Percentiles rank a stretch among this genome's conserved stretches.
phyloP scores from a whole-genome alignment of 2,329 filamentous ascomycete species.

The Hyphodiscus sp. region DNA sequence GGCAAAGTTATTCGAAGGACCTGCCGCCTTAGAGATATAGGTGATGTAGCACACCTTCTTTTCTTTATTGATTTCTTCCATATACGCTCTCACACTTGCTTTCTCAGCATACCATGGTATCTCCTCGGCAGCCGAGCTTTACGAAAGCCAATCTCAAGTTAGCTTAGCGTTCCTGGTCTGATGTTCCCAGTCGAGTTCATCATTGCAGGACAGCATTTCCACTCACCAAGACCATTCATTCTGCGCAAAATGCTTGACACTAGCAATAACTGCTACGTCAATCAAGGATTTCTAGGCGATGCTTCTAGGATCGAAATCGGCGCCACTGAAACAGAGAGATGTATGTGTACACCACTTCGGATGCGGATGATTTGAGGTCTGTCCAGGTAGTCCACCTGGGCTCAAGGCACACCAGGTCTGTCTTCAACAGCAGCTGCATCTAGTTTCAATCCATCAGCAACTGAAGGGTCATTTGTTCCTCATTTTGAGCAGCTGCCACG shows the following conservation, averaged over 20 bases:
- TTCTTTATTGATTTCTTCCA: conserved; percentile 36
- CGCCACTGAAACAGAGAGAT: conserved; percentile 40
- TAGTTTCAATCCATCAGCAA: conserved; percentile 7
- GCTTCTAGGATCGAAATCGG: conserved; percentile 24
- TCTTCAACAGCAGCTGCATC: conserved; percentile 13
- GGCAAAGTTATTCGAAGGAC: conserved; percentile 19
- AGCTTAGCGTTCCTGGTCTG: neutral
- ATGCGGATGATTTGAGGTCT: conserved; percentile 30
- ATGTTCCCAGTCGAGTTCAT: neutral
- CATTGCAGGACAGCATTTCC: neutral
- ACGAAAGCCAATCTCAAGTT: neutral
- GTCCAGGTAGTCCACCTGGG: conserved; percentile 37
- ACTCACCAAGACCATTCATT: conserved; percentile 33
- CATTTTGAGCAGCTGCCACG: no score
- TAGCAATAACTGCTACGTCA: conserved; percentile 31
- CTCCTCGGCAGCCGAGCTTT: conserved; percentile 29
- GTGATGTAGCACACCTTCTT: conserved; percentile 26
- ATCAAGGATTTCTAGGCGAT: conserved; percentile 31
- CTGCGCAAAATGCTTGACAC: conserved; percentile 32
- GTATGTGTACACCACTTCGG: conserved; percentile 41
- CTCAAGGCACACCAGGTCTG: conserved; percentile 33
- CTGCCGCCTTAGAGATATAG: neutral
- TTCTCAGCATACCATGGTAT: conserved; percentile 42
- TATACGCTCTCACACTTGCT: conserved; percentile 33
- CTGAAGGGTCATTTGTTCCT: neutral